Conservation (phyloP, 208 protist genomes). For the Porcisia hertigi region DNA sequence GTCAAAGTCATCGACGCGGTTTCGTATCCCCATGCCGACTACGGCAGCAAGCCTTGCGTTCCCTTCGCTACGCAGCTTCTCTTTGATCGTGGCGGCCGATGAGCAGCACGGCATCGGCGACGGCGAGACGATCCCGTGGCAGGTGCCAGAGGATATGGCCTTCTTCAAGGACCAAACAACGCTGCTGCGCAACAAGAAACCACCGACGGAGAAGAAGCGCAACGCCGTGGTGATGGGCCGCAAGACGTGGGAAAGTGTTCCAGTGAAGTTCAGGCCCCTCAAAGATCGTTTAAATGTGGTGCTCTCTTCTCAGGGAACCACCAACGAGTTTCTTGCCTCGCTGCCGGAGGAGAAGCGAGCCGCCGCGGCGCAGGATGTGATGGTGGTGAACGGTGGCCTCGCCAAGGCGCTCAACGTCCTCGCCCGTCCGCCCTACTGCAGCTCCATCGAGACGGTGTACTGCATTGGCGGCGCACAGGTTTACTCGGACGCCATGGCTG, state of each 20-base stretch:
- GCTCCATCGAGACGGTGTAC: slow-evolving; percentile 86
- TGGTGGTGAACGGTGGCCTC: slow-evolving; percentile 66
- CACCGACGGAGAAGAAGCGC: slow-evolving; percentile 38
- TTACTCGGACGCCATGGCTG: slow-evolving; percentile 74
- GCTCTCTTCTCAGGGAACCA: slow-evolving; percentile 51
- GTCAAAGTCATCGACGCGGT: slow-evolving; percentile 24
- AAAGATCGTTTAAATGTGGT: slow-evolving; percentile 93
- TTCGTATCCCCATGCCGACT: slow-evolving; percentile 76
- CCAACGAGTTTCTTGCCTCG: slow-evolving; percentile 39
- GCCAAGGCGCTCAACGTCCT: slow-evolving; percentile 54
- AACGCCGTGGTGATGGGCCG: slow-evolving; percentile 98
- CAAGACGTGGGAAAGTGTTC: slow-evolving; percentile 97
- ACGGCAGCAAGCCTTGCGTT: slow-evolving; percentile 51
- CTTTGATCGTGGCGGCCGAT: slow-evolving; percentile 77
- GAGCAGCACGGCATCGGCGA: slow-evolving; percentile 80
- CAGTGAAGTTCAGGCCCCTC: slow-evolving; percentile 88
- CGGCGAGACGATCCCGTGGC: slow-evolving; percentile 81
- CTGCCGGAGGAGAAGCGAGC: slow-evolving; percentile 56
- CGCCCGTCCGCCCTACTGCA: slow-evolving; percentile 54
- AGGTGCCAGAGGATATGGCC: slow-evolving; percentile 86
- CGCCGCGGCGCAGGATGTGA: slow-evolving; percentile 39
- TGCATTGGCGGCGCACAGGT: slow-evolving; percentile 93
- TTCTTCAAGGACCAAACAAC: slow-evolving; percentile 86
- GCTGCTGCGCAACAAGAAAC: slow-evolving; percentile 72
- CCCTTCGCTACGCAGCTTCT: slow-evolving; percentile 65